Conservation (phyloP, 495 filamentous ascomycete genomes). For the Penicillium salamii region DNA sequence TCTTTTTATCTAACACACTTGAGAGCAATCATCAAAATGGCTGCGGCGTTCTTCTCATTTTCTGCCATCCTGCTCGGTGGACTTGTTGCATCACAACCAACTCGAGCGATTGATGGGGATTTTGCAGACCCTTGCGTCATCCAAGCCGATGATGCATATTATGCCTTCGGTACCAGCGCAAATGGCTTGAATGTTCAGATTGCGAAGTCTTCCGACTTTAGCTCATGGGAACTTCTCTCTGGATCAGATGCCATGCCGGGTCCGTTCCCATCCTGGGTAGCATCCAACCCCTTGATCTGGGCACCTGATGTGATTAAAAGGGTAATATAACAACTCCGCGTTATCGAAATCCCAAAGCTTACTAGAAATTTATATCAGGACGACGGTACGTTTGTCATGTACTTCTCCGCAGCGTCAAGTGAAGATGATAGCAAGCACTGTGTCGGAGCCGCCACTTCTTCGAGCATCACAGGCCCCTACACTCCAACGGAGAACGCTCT, state of each 20-base stretch:
- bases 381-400: conserved; percentile 39
- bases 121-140: conserved; percentile 35
- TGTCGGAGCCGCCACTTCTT: conserved; percentile 41
- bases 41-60: background rate
- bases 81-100: conserved; percentile 9
- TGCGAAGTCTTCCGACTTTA: conserved; percentile 26
- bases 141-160: conserved; percentile 25
- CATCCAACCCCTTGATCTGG: conserved; percentile 36
- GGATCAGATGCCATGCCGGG: conserved; percentile 29
- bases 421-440: conserved; percentile 34
- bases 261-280: conserved; percentile 29
- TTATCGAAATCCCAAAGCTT: conserved; percentile 1
- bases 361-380: conserved; percentile 19
- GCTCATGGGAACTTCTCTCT: conserved; percentile 23
- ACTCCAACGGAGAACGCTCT: conserved; percentile 21
- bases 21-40: background rate
- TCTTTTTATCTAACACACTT: too few species aligned
- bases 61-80: background rate
- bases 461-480: conserved; percentile 36
- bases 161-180: conserved; percentile 29
- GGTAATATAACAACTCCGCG: background rate
- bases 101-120: conserved; percentile 24
- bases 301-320: conserved; percentile 46
- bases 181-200: conserved; percentile 23
- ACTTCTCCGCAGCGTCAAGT: conserved; percentile 33